These are phyloP conservation scores for Basipetospora chlamydospora DNA, from an alignment of 2,329 filamentous ascomycete species.

Conservation along the genomic window DNA sequence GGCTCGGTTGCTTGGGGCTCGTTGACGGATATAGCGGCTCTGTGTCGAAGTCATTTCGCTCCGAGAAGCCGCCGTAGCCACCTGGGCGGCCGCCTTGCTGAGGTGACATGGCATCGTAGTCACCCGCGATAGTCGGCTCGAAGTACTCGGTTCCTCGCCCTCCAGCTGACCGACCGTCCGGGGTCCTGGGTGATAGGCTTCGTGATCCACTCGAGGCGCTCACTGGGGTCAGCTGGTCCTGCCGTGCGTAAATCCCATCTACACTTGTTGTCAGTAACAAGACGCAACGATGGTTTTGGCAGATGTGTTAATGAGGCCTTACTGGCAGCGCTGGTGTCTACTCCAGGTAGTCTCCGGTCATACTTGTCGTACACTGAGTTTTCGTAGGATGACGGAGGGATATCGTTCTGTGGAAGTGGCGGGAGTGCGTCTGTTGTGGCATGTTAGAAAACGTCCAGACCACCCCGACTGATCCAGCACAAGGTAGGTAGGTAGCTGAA, in stretches of 20 bases:
- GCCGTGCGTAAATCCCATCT: constrained; percentile 25
- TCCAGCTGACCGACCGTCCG: constrained; percentile 27
- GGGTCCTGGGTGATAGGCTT: constrained; percentile 48
- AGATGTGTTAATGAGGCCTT: constrained; percentile 13
- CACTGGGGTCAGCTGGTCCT: constrained; percentile 47
- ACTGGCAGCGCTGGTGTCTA: constrained; percentile 41
- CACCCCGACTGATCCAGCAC: too few species aligned
- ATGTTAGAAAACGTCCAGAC: too few species aligned
- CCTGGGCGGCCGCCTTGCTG: constrained; percentile 26
- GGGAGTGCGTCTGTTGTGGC: constrained; percentile 5
- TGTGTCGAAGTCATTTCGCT: constrained; percentile 19
- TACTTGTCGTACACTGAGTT: constrained; percentile 20
- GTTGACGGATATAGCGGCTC: constrained; percentile 29
- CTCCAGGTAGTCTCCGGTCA: constrained; percentile 26
- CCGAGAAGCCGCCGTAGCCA: constrained; percentile 31
- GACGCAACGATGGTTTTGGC: not conserved
- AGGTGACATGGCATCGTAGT: constrained; percentile 22
- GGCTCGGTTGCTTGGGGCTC: constrained; percentile 26
- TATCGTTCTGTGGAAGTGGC: constrained; percentile 3
- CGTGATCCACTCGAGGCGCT: constrained; percentile 46
- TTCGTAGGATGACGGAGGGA: constrained; percentile 11
- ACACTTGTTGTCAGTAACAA: constrained; percentile 13
- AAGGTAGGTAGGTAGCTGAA: too few species aligned
- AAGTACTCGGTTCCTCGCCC: constrained; percentile 31
- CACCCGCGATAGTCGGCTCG: constrained; percentile 27